phyloP scores from a whole-genome alignment of 345 rosid species.

The Xanthoceras sorbifolium region DNA sequence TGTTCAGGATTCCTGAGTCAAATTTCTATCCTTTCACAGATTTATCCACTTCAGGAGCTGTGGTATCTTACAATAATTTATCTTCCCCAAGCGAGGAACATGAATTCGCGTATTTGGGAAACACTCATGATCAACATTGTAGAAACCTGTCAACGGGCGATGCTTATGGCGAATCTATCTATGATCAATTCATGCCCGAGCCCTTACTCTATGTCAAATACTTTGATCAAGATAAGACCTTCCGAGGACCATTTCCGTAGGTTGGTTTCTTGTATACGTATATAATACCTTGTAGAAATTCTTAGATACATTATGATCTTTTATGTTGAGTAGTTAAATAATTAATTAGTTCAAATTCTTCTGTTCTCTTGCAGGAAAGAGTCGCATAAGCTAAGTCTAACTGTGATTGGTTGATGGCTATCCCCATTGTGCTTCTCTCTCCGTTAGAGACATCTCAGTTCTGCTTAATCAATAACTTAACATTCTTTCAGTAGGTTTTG shows the following conservation, averaged over 20 bases:
- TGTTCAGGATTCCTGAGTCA: constrained; percentile 10
- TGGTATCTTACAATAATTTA: neutral
- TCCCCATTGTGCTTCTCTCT: neutral
- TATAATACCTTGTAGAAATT: too few relatives aligned
- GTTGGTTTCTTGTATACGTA: constrained; percentile 9
- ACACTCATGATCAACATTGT: constrained; percentile 8
- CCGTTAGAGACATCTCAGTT: neutral
- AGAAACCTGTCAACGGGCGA: neutral
- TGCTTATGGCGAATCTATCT: neutral
- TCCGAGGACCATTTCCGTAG: constrained; percentile 24
- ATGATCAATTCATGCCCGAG: constrained; percentile 15
- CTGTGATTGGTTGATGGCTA: neutral
- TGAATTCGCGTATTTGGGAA: neutral
- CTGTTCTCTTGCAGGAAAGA: neutral
- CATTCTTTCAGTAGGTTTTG: neutral
- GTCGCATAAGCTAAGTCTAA: constrained; percentile 2
- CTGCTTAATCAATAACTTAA: neutral
- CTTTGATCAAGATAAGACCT: constrained; percentile 14
- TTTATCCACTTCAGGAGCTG: constrained; percentile 1
- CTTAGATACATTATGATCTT: neutral
- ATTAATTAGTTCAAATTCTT: neutral
- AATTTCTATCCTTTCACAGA: constrained; percentile 4
- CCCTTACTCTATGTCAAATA: constrained; percentile 9
- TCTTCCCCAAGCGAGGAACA: constrained; percentile 16
- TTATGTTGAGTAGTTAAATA: neutral